These are phyloP conservation scores for Extremus antarcticus DNA, from an alignment of 495 filamentous ascomycete species.

Conservation along the genomic window DNA sequence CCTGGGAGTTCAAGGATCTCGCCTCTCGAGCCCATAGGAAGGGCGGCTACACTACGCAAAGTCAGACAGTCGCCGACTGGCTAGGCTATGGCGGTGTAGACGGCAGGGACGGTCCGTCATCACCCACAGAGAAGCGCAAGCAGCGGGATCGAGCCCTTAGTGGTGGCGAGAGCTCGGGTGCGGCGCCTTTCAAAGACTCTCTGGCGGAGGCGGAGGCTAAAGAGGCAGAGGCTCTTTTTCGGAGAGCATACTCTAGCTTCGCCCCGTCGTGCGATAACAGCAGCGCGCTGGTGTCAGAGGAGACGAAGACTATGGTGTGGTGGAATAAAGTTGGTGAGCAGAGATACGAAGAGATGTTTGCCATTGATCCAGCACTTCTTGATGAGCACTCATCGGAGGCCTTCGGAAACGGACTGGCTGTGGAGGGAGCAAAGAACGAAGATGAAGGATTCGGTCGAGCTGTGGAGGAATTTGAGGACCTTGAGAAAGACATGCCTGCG, in stretches of 20 bases:
- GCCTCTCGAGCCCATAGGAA: constrained; percentile 37
- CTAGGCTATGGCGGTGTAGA: constrained; percentile 48
- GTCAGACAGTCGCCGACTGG: constrained; percentile 52
- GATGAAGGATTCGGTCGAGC: constrained; percentile 34
- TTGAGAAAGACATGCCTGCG: constrained; percentile 24
- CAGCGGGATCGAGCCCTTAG: constrained; percentile 63
- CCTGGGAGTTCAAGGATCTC: constrained; percentile 46
- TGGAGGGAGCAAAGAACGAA: background rate
- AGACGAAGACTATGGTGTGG: constrained; percentile 68
- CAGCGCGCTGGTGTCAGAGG: constrained; percentile 57
- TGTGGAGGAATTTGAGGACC: constrained; percentile 40
- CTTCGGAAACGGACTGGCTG: background rate
- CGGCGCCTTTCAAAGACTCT: constrained; percentile 23
- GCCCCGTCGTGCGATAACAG: constrained; percentile 75
- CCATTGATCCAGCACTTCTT: constrained; percentile 37
- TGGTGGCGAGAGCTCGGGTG: constrained; percentile 39
- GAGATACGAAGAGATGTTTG: constrained; percentile 42
- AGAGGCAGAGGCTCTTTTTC: constrained; percentile 63
- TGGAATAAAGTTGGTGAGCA: constrained; percentile 67
- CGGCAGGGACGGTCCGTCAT: constrained; percentile 42
- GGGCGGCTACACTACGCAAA: constrained; percentile 44
- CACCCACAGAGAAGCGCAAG: constrained; percentile 51
- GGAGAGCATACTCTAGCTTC: constrained; percentile 79
- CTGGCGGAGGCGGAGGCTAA: constrained; percentile 39
- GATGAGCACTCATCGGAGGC: constrained; percentile 6